phyloP scores from a whole-genome alignment of 441 rosid genomes.

The Mallotus repandus region DNA sequence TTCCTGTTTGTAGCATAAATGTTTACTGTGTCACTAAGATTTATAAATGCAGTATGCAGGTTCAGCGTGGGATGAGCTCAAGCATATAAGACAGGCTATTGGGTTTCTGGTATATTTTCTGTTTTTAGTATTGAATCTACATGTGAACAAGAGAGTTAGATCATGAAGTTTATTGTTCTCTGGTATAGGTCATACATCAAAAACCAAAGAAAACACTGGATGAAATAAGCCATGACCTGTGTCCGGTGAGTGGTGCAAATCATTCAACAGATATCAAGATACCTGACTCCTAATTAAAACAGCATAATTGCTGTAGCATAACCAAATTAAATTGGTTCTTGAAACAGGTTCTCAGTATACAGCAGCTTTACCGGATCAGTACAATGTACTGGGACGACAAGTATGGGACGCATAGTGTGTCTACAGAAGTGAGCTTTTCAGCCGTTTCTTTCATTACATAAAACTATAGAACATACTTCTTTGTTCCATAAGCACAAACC shows the following conservation, averaged over 20 bases:
- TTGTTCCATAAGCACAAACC: background rate
- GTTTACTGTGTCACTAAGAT: constrained; percentile 7
- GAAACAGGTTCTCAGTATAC: constrained; percentile 87
- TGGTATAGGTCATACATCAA: constrained; percentile 87
- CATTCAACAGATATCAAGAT: background rate
- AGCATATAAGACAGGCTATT: constrained; percentile 92
- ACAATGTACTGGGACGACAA: constrained; percentile 99
- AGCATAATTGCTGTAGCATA: constrained; percentile 2
- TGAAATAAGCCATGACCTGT: constrained; percentile 93
- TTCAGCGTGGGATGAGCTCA: constrained; percentile 86
- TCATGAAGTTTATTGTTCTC: constrained; percentile 13
- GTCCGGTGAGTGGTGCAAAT: constrained; percentile 64
- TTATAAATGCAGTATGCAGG: constrained; percentile 72
- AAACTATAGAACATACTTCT: background rate
- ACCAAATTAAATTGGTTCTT: constrained; percentile 9
- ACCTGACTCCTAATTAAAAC: background rate
- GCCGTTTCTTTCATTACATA: constrained; percentile 3
- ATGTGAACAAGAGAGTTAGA: background rate
- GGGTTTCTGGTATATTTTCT: constrained; percentile 74
- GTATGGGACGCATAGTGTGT: constrained; percentile 93
- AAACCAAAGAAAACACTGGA: constrained; percentile 91
- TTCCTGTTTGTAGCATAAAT: background rate
- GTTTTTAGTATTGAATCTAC: constrained; percentile 8
- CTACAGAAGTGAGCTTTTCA: constrained; percentile 74
- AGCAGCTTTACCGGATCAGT: constrained; percentile 92